Base-by-base conservation (phyloP, 805 yeast genomes). In the Metschnikowia cubensis region DNA sequence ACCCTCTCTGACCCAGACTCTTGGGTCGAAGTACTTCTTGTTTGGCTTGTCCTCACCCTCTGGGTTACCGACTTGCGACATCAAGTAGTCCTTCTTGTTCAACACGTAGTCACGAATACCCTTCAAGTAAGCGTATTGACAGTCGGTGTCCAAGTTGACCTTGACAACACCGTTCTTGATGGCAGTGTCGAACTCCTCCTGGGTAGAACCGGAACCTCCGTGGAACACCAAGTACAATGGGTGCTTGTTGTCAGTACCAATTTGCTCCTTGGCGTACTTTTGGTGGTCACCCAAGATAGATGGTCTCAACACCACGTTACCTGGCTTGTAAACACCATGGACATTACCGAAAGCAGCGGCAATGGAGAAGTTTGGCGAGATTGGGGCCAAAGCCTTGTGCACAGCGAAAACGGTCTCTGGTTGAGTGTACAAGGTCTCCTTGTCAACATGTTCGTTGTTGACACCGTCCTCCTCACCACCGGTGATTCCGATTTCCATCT, bases 381-480 rank as follows among this genome's bases (percentile, higher is more conserved):
- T 87, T 73, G 94, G 87, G 49, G 86, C 66, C 63, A 94, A 82
- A 53, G 97, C 97, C 74, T 88, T 78, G 84, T 89, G 81, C 65
- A 94, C 98, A 60, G 82, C 83, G 77, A 71, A 94, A 50, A 94
- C 96, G 62, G 96, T 92, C 78, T 88, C 96, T 65, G 99, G 89
- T 64, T 84, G 83, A 63, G 99, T 94, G 87, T 92, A 94, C 66
- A 94, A 80, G 58, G 87, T 72, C 57, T 87, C 90, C 77, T 87
- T 86, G 69, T 83, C 82, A 60, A 89, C 97, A 73, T 83, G 81
- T 76, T 92, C 95, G 84, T 94, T 94, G 86, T 94, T 94, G 68
- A 94, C 99, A 85, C 99, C 99, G 71, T 94, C 99, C 80, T 94
- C 99, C 82, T 94, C 99, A 85, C 99, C 99, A 79, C 99, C 99